Conservation (phyloP, 495 filamentous ascomycete genomes). For the Aspergillus sclerotioniger region DNA sequence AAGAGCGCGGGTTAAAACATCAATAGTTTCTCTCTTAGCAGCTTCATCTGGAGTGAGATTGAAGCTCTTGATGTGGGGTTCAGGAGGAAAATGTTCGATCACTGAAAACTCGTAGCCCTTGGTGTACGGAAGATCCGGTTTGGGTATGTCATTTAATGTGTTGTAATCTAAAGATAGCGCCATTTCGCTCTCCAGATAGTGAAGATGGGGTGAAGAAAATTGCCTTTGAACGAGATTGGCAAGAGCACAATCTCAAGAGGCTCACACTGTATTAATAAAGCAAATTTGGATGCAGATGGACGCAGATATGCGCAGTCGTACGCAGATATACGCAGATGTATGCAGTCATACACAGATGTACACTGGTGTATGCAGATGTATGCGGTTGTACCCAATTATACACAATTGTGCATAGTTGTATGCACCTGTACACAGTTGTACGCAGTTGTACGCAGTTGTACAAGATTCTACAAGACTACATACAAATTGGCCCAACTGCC, state of each 20-base stretch:
- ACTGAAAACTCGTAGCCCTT: slow-evolving; percentile 8
- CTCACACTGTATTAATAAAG: not conserved
- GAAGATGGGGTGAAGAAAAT: not conserved
- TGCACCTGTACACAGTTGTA: not conserved
- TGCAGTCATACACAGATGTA: no score
- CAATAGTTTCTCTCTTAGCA: slow-evolving; percentile 2
- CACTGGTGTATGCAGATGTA: no score
- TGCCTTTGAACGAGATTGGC: not conserved
- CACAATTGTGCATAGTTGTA: not conserved
- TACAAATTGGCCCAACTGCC: not conserved
- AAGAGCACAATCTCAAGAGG: not conserved
- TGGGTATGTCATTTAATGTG: slow-evolving; percentile 2
- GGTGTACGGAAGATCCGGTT: slow-evolving; percentile 4
- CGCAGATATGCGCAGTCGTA: no score
- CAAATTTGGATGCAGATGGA: not conserved
- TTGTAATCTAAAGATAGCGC: slow-evolving; percentile 8
- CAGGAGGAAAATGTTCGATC: slow-evolving; percentile 3
- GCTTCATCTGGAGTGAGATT: slow-evolving; percentile 6
- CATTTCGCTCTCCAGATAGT: not conserved
- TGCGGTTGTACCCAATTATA: no score
- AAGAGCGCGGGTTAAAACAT: slow-evolving; percentile 5
- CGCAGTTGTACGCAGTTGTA: not conserved
- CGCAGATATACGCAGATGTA: no score
- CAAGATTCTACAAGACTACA: not conserved
- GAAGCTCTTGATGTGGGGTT: slow-evolving; percentile 4